These are phyloP conservation scores for Melocanna baccifera DNA, from an alignment of 176 grass and related monocot species.

Conservation along the genomic window DNA sequence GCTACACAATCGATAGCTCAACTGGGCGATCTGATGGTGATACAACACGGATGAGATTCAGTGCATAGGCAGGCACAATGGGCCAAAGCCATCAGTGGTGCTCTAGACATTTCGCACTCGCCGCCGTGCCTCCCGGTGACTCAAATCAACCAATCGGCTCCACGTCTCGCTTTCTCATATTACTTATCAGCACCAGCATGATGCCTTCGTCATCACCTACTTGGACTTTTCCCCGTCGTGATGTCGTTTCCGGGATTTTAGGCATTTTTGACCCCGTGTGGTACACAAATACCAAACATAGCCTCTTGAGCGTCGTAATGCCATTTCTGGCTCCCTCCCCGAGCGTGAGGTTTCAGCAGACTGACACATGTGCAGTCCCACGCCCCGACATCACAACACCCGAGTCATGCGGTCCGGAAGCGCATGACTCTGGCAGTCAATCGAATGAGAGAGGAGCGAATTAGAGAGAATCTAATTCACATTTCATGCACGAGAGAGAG, in stretches of 20 bases:
- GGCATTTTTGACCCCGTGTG: too few relatives aligned
- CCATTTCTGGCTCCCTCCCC: too few relatives aligned
- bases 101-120: slow-evolving; percentile 12
- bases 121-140: not conserved
- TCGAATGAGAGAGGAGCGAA: too few relatives aligned
- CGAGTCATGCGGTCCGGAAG: too few relatives aligned
- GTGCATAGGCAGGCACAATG: not conserved
- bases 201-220: not conserved
- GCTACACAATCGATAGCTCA: not conserved
- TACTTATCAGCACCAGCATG: not conserved
- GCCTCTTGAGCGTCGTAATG: too few relatives aligned
- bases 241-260: not conserved
- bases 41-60: not conserved
- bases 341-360: too few relatives aligned
- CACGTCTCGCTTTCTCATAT: not conserved
- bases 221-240: not conserved
- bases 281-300: too few relatives aligned
- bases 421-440: too few relatives aligned
- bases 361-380: too few relatives aligned
- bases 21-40: not conserved
- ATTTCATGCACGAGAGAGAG: too few relatives aligned
- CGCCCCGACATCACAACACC: too few relatives aligned
- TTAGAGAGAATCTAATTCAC: too few relatives aligned
- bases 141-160: not conserved
- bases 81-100: not conserved